Percentiles rank a stretch among this genome's conserved stretches.
phyloP scores from a whole-genome alignment of 805 yeast species.

The Metschnikowia proteae region DNA sequence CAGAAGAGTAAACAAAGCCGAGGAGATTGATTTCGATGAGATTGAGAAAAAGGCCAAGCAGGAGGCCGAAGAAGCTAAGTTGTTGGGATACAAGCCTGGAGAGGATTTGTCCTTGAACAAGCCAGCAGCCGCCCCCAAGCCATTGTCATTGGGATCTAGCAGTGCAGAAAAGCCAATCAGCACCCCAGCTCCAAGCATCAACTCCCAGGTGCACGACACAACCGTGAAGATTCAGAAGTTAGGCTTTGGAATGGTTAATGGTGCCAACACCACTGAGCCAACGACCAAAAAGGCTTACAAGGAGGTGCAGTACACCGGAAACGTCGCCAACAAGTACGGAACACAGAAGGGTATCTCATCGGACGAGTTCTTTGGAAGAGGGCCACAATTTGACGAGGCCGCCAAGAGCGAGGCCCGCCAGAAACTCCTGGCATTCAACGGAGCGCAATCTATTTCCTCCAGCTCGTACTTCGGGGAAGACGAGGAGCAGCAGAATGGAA shows the following conservation, averaged over 20 bases:
- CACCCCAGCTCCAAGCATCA: conserved; percentile 3
- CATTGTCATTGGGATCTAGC: conserved; percentile 11
- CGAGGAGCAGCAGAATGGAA: conserved; percentile 34
- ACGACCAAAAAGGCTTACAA: conserved; percentile 41
- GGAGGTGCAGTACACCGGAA: conserved; percentile 67
- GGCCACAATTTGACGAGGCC: conserved; percentile 66
- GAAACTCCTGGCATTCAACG: conserved; percentile 78
- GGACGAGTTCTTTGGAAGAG: conserved; percentile 90
- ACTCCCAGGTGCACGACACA: conserved; percentile 41
- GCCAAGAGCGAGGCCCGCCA: conserved; percentile 75
- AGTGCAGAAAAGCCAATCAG: conserved; percentile 2
- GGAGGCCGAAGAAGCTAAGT: conserved; percentile 69
- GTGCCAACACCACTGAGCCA: conserved; percentile 49
- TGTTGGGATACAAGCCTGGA: conserved; percentile 49
- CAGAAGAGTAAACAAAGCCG: conserved; percentile 47
- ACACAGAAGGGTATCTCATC: conserved; percentile 92
- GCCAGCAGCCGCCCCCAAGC: conserved; percentile 1
- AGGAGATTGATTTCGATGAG: conserved; percentile 55
- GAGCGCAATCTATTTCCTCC: conserved; percentile 89
- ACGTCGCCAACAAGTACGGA: conserved; percentile 75
- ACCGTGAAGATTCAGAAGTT: conserved; percentile 74
- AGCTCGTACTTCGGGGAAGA: conserved; percentile 89
- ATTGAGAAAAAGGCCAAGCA: conserved; percentile 73
- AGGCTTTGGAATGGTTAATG: conserved; percentile 86
- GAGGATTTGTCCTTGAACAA: conserved; percentile 13